Conservation (phyloP, 2,329 filamentous ascomycete species). For the Paraphoma chrysanthemicola region DNA sequence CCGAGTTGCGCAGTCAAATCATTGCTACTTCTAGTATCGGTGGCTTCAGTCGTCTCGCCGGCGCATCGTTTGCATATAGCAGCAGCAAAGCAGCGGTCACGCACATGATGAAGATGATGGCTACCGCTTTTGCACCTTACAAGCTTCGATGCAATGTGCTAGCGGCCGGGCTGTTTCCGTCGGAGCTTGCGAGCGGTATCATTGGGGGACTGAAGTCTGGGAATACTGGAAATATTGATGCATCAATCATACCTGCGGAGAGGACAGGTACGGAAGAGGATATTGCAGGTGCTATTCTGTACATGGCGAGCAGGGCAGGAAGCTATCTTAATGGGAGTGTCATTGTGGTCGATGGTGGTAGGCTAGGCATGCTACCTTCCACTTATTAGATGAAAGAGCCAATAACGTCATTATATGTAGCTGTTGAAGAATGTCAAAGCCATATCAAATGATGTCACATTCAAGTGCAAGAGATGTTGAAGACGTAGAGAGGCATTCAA, state of each 20-base stretch:
- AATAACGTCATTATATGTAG: neutral
- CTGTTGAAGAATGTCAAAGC: neutral
- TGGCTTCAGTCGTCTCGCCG: slow-evolving; percentile 20
- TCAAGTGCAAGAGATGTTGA: neutral
- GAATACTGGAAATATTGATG: slow-evolving; percentile 3
- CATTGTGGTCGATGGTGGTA: slow-evolving; percentile 66
- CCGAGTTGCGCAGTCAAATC: slow-evolving; percentile 23
- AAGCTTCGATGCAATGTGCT: slow-evolving; percentile 59
- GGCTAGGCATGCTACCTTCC: slow-evolving; percentile 63
- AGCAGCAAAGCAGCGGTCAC: slow-evolving; percentile 55
- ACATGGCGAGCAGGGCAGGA: slow-evolving; percentile 69
- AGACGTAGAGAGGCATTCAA: neutral
- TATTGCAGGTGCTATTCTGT: slow-evolving; percentile 70
- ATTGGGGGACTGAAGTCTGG: slow-evolving; percentile 7
- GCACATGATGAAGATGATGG: slow-evolving; percentile 58
- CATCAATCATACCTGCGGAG: slow-evolving; percentile 56
- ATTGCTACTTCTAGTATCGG: slow-evolving; percentile 27
- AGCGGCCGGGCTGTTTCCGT: slow-evolving; percentile 51
- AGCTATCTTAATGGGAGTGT: slow-evolving; percentile 69
- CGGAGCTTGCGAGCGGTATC: slow-evolving; percentile 22
- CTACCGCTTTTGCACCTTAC: slow-evolving; percentile 50
- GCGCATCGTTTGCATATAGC: slow-evolving; percentile 28
- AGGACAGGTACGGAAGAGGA: slow-evolving; percentile 68
- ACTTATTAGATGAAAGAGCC: slow-evolving; percentile 53
- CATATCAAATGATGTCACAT: neutral